These are phyloP conservation scores for Sclerotinia sclerotiorum DNA, from an alignment of 2,329 filamentous ascomycete species.

Conservation along the genomic window DNA sequence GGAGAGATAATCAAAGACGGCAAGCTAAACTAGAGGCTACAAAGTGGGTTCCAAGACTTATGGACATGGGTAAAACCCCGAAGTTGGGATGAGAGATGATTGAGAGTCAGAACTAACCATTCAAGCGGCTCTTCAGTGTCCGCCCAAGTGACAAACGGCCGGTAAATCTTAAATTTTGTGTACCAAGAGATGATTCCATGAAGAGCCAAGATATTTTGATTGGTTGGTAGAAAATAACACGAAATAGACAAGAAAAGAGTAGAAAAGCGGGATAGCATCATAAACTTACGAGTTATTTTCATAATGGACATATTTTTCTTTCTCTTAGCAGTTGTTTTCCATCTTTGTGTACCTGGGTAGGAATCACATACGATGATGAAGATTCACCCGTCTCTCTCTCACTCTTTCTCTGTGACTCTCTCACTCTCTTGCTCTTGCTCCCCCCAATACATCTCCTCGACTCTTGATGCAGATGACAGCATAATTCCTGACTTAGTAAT, in stretches of 20 bases:
- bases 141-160: not conserved
- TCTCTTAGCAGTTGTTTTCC: not conserved
- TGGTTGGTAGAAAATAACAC: not conserved
- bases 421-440: not conserved
- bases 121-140: not conserved
- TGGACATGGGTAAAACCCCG: slow-evolving; percentile 16
- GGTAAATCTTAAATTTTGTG: slow-evolving; percentile 19
- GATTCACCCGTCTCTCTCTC: not conserved
- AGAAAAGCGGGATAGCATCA: not conserved
- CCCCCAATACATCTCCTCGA: not conserved
- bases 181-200: slow-evolving; percentile 1
- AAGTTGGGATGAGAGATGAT: slow-evolving; percentile 16
- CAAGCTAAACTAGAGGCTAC: slow-evolving; percentile 2
- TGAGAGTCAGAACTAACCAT: slow-evolving; percentile 10
- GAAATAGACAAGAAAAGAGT: not conserved
- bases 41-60: slow-evolving; percentile 13
- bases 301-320: not conserved
- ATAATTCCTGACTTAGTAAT: not conserved
- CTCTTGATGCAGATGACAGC: not conserved
- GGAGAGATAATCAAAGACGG: slow-evolving; percentile 13
- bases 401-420: not conserved
- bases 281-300: not conserved
- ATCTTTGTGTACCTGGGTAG: not conserved
- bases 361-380: not conserved
- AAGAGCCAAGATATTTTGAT: slow-evolving; percentile 13